Conservation (phyloP, 352 stramenopile genomes). For the Phytophthora tubulina region DNA sequence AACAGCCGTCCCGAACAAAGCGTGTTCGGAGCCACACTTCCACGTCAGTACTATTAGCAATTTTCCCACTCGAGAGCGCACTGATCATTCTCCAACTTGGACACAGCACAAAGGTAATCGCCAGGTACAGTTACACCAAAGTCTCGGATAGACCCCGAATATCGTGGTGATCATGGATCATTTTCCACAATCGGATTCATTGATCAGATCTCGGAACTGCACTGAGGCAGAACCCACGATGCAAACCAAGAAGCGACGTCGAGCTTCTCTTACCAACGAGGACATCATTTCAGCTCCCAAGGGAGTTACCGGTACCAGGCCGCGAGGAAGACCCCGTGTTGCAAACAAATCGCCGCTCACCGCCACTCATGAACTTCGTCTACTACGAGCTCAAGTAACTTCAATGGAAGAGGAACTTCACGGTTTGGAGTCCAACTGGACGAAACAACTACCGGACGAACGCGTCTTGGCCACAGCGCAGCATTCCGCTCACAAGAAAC, state of each 20-base stretch:
- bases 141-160: conserved; percentile 1
- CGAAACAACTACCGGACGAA: conserved; percentile 30
- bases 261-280: conserved; percentile 8
- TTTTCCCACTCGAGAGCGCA: conserved; percentile 11
- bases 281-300: conserved; percentile 20
- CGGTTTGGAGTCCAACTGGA: conserved; percentile 35
- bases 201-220: conserved; percentile 6
- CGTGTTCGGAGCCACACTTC: conserved; percentile 10
- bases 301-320: not conserved
- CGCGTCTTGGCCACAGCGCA: conserved; percentile 26
- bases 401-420: conserved; percentile 43
- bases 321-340: conserved; percentile 13
- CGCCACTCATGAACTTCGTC: conserved; percentile 41
- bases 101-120: not conserved
- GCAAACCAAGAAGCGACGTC: conserved; percentile 27
- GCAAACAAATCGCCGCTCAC: conserved; percentile 25
- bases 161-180: no score
- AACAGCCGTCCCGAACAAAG: conserved; percentile 14
- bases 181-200: not conserved
- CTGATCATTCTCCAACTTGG: not conserved
- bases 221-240: not conserved
- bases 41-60: conserved; percentile 15
- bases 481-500: conserved; percentile 36
- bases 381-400: conserved; percentile 36
- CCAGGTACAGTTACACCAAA: not conserved